phyloP scores from a whole-genome alignment of 176 grass and related monocot genomes.

The Paspalum notatum region DNA sequence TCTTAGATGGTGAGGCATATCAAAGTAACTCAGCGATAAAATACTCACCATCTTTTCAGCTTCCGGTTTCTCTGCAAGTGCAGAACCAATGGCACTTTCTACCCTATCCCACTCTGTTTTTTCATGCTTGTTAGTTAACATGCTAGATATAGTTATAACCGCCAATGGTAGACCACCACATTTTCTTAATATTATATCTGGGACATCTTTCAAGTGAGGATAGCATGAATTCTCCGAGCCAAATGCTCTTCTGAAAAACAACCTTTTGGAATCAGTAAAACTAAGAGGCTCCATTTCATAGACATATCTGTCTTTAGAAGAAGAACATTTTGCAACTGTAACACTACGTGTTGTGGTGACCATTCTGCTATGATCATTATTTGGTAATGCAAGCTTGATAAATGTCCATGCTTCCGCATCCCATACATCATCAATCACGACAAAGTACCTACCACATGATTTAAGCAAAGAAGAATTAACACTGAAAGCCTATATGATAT shows the following conservation, averaged over 20 bases:
- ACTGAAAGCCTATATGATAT: not conserved
- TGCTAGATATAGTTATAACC: not conserved
- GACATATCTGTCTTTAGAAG: not conserved
- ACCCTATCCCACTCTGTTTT: conserved; percentile 3
- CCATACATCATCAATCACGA: conserved; percentile 35
- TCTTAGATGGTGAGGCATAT: conserved; percentile 4
- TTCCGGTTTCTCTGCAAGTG: not conserved
- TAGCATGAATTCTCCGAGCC: not conserved
- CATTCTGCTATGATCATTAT: conserved; percentile 4
- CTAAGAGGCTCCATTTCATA: not conserved
- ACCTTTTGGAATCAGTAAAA: not conserved
- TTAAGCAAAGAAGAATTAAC: not conserved
- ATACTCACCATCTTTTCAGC: not conserved
- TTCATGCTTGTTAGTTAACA: not conserved
- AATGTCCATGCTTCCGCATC: not conserved
- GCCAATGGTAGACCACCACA: conserved; percentile 5
- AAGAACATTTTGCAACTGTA: not conserved
- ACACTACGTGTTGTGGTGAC: not conserved
- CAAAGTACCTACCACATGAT: not conserved
- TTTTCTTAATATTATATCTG: not conserved
- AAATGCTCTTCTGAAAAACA: not conserved
- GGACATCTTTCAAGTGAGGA: not conserved
- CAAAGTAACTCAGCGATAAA: not conserved
- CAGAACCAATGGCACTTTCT: not conserved
- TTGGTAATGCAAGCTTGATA: not conserved